Base-by-base conservation (phyloP, 805 yeast genomes). In the Nakazawaea pomicola region DNA sequence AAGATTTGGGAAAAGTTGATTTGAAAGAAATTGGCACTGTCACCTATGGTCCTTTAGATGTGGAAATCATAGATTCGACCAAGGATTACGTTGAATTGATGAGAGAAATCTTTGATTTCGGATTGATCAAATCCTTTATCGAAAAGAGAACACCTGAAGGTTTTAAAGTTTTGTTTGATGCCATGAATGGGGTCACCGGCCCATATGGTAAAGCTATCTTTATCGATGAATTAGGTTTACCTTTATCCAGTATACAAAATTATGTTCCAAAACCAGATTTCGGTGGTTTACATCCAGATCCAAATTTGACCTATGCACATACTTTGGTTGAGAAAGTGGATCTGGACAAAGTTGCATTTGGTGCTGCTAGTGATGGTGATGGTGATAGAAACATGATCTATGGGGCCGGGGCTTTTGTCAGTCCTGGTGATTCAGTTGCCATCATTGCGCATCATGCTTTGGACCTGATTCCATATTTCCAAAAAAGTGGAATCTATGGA, bases 361-460 rank as follows among this genome's bases (percentile, higher is more conserved):
- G 99, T 49, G 98, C 98, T 29, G 98, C 98, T 7, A 84, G 95
- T n/a, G 99, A 88, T 59, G 99, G 99, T 62, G 99, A 91, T 55
- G 99, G 99, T 62, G 99, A 91, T 60, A 80, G 99, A 67, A 91
- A 91, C 62, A 91, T 91, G 99, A 91, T 91, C 56, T 93, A 93
- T 62, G 99, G 99, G 46, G 88, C 87, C 30, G 83, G 83, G 35
- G 76, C 97, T 2, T 91, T 91, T 62, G 98, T 91, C 11, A 89
- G 97, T 1, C 99, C 99, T 7, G 98, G 99, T 59, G 99, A 91
- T 62, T 85, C 95, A 4, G 98, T 91, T 25, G 98, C 99, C 32
- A 91, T 91, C 51, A 91, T 91, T 59, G 90, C 97, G 14, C 97
- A 93, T 66, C 85, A 91, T 56, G 93, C 96, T 12, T 62, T 68